Evolutionary conservation across 495 filamentous ascomycete species (phyloP).

Genomic region (Penicillium samsonianum): DNA sequence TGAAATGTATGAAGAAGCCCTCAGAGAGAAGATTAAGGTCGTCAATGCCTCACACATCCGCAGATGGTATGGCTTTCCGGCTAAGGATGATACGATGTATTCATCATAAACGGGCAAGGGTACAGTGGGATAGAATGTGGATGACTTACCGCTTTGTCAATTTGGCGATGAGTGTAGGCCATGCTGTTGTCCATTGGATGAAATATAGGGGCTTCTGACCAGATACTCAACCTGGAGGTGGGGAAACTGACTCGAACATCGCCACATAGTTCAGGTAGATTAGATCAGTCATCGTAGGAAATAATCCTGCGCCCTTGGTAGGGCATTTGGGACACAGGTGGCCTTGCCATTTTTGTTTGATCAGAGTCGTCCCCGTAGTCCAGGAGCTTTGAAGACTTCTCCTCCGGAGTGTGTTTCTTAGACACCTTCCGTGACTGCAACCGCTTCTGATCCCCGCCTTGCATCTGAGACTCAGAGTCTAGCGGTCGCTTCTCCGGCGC

Average conservation of each 20-base stretch:
- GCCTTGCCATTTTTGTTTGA: background rate
- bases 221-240: background rate
- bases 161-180: no score
- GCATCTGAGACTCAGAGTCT: background rate
- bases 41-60: slow-evolving; percentile 42
- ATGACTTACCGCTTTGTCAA: slow-evolving; percentile 11
- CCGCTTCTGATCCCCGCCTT: background rate
- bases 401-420: background rate
- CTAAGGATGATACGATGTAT: slow-evolving; percentile 49
- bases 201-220: background rate
- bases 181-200: background rate
- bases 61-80: slow-evolving; percentile 47
- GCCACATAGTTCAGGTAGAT: background rate
- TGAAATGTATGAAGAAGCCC: background rate
- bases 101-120: slow-evolving; percentile 37
- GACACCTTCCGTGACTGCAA: background rate
- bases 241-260: background rate
- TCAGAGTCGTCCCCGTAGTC: slow-evolving; percentile 22
- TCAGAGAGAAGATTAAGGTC: slow-evolving; percentile 47
- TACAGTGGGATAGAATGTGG: background rate
- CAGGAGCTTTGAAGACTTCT: slow-evolving; percentile 6
- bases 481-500: background rate
- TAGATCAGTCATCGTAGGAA: slow-evolving; percentile 43
- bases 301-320: slow-evolving; percentile 37
- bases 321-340: background rate